Evolutionary conservation across 768 basidiomycete species (phyloP), one percentile per base, ranked within the genome.

Genomic region (Tulasnella sp.): DNA sequence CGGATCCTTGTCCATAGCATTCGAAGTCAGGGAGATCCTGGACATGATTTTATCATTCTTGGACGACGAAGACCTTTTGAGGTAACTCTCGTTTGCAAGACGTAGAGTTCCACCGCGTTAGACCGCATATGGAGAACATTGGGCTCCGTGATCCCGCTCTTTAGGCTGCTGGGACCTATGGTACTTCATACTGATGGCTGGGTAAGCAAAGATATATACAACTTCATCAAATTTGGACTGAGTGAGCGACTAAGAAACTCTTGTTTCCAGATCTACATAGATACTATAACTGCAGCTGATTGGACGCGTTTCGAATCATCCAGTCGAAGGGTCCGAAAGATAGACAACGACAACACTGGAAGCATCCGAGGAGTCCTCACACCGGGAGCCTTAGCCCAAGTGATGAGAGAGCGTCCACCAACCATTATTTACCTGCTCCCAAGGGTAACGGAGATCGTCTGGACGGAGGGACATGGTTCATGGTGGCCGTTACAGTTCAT

Each of bases 341-440:
- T 77, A 37, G 40, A 72, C 74, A 42, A 77, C 5, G 55, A 77
- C 7, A 67, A 35, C 61, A 11, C 37, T n/a, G n/a, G 23, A 35
- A 57, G 42, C 16, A 23, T 85, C 85, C 11, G 81, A 82, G 18
- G 98, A 86, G 48, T 96, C 89, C 11, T 81, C 79, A 37, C n/a
- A 32, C 6, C 26, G 9, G 61, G 61, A 67, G 26, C 61, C 32
- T 29, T 67, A 29, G 32, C 13, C 61, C 61, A 29, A 11, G 61
- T 67, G 20, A 11, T 67, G 2, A 29, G 32, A 2, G 32, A 29
- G 29, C 61, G 61, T 67, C 61, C 61, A 16, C 13, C 61, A 67
- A 2, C 61, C 13, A 32, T 67, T 29, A 2, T 29, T 67, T 32
- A 67, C 61, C 32, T 67, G 7, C 61, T 67, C 16, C 26, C 61